Percentiles rank a stretch among this genome's conserved stretches.
phyloP scores from a whole-genome alignment of 2,329 filamentous ascomycete genomes.

The Paecilomyces fulvus region DNA sequence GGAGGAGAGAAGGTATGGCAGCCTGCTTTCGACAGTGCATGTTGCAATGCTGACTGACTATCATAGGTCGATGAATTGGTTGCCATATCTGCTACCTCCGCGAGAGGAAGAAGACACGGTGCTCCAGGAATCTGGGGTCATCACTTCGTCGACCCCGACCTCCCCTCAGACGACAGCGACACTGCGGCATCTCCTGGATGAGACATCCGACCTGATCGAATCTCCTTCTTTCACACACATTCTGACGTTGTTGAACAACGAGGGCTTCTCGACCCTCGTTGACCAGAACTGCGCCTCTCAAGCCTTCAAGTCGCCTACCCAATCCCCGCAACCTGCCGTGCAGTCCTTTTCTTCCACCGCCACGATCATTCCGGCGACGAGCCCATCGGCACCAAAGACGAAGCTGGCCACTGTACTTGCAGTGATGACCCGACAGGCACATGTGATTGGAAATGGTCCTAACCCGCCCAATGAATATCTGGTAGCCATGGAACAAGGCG shows the following conservation, averaged over 20 bases:
- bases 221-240: constrained; percentile 86
- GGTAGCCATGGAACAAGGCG: constrained; percentile 35
- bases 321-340: constrained; percentile 22
- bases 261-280: constrained; percentile 75
- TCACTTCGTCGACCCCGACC: constrained; percentile 30
- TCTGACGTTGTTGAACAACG: constrained; percentile 74
- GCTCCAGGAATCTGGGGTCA: constrained; percentile 75
- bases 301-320: constrained; percentile 55
- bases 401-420: constrained; percentile 87
- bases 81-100: constrained; percentile 74
- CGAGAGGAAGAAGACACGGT: constrained; percentile 71
- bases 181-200: constrained; percentile 79
- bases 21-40: background rate
- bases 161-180: constrained; percentile 35
- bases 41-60: constrained; percentile 5
- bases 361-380: constrained; percentile 27
- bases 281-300: constrained; percentile 72
- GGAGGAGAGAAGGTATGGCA: constrained; percentile 48
- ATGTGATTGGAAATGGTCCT: constrained; percentile 69
- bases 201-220: constrained; percentile 92
- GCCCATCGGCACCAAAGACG: constrained; percentile 41
- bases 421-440: constrained; percentile 82
- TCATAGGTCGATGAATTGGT: constrained; percentile 58
- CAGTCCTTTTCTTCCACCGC: constrained; percentile 34
- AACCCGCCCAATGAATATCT: constrained; percentile 39